phyloP scores from a whole-genome alignment of 495 filamentous ascomycete species.

The Aspergillus steynii region DNA sequence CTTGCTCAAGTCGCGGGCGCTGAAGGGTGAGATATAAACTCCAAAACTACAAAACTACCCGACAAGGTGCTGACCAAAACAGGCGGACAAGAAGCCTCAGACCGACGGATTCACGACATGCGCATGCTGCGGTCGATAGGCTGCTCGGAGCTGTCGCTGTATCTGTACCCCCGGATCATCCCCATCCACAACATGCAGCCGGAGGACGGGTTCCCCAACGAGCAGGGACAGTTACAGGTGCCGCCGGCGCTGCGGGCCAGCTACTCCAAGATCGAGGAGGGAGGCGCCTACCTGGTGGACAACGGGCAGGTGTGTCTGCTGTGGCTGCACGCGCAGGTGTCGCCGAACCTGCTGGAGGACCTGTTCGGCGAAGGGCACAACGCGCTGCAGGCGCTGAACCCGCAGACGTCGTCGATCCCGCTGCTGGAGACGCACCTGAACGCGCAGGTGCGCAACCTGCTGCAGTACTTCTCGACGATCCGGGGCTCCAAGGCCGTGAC shows the following conservation, averaged over 20 bases:
- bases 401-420: constrained; percentile 67
- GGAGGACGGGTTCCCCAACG: constrained; percentile 82
- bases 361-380: constrained; percentile 80
- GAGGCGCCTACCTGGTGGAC: constrained; percentile 96
- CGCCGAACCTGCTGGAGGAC: constrained; percentile 81
- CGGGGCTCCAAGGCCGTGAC: constrained; percentile 86
- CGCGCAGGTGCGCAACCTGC: constrained; percentile 88
- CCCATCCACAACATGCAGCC: constrained; percentile 80
- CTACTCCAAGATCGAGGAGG: constrained; percentile 87
- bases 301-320: constrained; percentile 89
- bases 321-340: constrained; percentile 80
- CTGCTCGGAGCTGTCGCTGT: constrained; percentile 79
- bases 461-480: constrained; percentile 79
- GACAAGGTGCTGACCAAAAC: constrained; percentile 4
- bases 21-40: constrained; percentile 63
- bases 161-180: constrained; percentile 94
- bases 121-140: constrained; percentile 87
- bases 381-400: constrained; percentile 72
- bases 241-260: constrained; percentile 71
- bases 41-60: too few relatives aligned
- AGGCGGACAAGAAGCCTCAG: constrained; percentile 83
- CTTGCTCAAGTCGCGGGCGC: constrained; percentile 85
- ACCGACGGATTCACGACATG: constrained; percentile 88
- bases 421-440: constrained; percentile 92
- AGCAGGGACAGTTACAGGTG: constrained; percentile 81